These are phyloP conservation scores for Trichoderma polysporum DNA, from an alignment of 2,329 filamentous ascomycete species.

Conservation along the genomic window DNA sequence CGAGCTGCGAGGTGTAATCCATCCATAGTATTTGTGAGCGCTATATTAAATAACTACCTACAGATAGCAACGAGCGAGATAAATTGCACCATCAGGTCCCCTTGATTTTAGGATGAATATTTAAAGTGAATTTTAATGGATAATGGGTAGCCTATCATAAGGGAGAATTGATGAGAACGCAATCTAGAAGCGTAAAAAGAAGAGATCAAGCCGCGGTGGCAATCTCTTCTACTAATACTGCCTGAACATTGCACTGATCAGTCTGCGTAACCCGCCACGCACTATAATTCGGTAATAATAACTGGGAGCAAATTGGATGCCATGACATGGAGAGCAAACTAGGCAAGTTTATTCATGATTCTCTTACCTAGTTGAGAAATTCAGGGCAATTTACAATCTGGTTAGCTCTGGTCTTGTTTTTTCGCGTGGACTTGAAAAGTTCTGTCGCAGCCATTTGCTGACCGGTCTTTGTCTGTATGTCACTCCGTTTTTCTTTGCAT, in stretches of 20 bases:
- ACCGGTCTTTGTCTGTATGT: not conserved
- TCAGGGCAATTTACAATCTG: not conserved
- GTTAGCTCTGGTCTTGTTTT: not conserved
- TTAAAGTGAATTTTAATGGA: no score
- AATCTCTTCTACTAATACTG: no score
- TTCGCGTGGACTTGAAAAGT: not conserved
- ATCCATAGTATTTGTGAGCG: not conserved
- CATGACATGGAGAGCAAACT: not conserved
- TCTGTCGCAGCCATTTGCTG: not conserved
- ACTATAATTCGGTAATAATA: not conserved
- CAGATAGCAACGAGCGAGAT: not conserved
- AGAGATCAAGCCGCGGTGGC: not conserved
- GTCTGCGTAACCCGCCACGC: not conserved
- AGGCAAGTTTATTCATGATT: conserved; percentile 8
- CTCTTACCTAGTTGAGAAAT: conserved; percentile 1
- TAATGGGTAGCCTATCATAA: no score
- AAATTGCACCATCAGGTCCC: not conserved
- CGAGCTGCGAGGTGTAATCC: not conserved
- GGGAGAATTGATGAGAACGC: no score
- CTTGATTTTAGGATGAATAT: no score
- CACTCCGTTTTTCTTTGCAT: not conserved
- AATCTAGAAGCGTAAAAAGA: not conserved
- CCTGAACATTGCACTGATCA: no score
- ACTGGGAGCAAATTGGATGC: conserved; percentile 1
- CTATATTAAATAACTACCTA: not conserved